Base-by-base conservation (phyloP, 371 early-diverging fungal genomes). In the Catenaria anguillulae region DNA sequence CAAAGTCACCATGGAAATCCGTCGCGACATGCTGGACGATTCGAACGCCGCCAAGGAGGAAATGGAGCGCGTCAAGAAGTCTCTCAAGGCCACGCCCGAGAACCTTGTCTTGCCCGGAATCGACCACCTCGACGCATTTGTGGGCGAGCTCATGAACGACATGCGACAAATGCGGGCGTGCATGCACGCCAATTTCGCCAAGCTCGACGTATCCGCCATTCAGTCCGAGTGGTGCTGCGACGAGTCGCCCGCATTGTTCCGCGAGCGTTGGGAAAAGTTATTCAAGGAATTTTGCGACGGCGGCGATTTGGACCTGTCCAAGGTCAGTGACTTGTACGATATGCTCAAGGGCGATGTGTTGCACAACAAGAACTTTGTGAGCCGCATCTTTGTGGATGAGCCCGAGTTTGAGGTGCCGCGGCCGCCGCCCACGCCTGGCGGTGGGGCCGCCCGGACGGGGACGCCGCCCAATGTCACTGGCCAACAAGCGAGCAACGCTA, bases 211-310 rank as follows among this genome's bases (percentile, higher is more conserved):
- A 0, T 80, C 81, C 13, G 63, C 70, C 8, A 68, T 85, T 17
- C 87, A 88, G 70, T 60, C 60, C 19, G 67, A 58, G 2, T 89
- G 90, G 90, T 89, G 90, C 65, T 89, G 90, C 63, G 75, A 76
- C 64, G 90, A 90, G 64, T 82, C 80, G 26, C 84, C 86, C 1
- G 68, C 74, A 1, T 69, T 88, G 26, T 89, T 88, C 68, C 77
- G 80, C 63, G 97, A 97, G 74, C 82, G 97, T 23, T 97, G 97
- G 97, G 92, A 92, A 68, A 92, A 92, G 70, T 79, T 93, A 58
- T 89, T 97, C 67, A 71, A 75, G 34, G 91, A 92, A 52, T 91
- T 93, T 69, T 86, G 87, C 60, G 84, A 86, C 64, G 81, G 79
- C 0, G 78, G 78, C 12, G 60, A 60, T 17, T 67, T 82, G 59